A percentile compares a stretch with the other conserved stretches of the same genome.
phyloP scores from a whole-genome alignment of 495 filamentous ascomycete genomes.

The Lepidopterella palustris region DNA sequence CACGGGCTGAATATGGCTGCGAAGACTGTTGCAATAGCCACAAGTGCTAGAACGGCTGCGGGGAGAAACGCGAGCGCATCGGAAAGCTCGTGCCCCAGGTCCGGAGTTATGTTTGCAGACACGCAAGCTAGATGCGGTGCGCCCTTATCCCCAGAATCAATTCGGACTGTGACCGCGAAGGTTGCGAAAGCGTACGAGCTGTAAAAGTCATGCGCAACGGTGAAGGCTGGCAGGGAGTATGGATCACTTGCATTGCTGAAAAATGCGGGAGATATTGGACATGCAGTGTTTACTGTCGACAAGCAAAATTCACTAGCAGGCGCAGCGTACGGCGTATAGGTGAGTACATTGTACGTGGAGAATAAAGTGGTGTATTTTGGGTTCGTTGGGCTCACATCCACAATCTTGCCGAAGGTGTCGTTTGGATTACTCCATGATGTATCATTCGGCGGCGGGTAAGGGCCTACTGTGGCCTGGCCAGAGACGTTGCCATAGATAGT shows the following conservation, averaged over 20 bases:
- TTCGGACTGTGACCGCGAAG: conserved; percentile 58
- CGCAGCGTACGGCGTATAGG: conserved; percentile 57
- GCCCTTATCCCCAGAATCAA: conserved; percentile 64
- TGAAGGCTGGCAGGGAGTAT: conserved; percentile 59
- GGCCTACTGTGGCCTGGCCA: conserved; percentile 46
- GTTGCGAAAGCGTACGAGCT: conserved; percentile 82
- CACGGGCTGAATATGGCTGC: conserved; percentile 89
- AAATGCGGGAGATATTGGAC: conserved; percentile 73
- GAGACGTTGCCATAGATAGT: conserved; percentile 89
- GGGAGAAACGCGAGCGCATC: conserved; percentile 72
- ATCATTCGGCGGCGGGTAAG: conserved; percentile 46
- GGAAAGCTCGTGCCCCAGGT: conserved; percentile 57
- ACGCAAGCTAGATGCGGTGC: conserved; percentile 70
- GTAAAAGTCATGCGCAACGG: conserved; percentile 66
- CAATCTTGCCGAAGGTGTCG: conserved; percentile 68
- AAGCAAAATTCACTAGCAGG: conserved; percentile 55
- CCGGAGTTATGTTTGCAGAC: conserved; percentile 72
- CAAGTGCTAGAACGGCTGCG: conserved; percentile 66
- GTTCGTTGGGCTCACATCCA: conserved; percentile 46
- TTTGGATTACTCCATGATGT: conserved; percentile 49
- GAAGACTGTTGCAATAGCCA: conserved; percentile 71
- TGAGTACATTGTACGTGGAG: conserved; percentile 62
- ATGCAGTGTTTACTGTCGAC: conserved; percentile 52
- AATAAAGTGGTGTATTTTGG: conserved; percentile 64
- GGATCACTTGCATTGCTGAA: conserved; percentile 47